A percentile compares a stretch with the other conserved stretches of the same genome.
phyloP scores from a whole-genome alignment of 768 basidiomycete genomes.

The Tricholoma flavovirens region DNA sequence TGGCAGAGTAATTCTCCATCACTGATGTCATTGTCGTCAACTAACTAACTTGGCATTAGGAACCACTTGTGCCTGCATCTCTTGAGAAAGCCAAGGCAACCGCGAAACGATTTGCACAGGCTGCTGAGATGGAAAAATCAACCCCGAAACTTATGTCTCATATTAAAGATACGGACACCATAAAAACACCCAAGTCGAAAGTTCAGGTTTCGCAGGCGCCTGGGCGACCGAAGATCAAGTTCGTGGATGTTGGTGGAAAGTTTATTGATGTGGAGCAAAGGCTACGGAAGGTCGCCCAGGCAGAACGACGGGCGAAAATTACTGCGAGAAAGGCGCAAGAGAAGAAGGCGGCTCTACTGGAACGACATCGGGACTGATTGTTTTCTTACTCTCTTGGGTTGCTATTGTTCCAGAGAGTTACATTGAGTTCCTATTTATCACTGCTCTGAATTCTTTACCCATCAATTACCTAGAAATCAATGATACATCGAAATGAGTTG shows the following conservation, averaged over 20 bases:
- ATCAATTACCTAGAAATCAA: no score
- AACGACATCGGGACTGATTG: background rate
- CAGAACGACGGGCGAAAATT: constrained; percentile 39
- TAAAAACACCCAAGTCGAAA: constrained; percentile 30
- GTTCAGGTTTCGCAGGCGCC: constrained; percentile 32
- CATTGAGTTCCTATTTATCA: background rate
- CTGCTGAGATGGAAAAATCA: constrained; percentile 31
- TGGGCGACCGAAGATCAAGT: constrained; percentile 54
- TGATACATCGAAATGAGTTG: background rate
- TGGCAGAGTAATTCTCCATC: constrained; percentile 42
- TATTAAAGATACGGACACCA: constrained; percentile 29
- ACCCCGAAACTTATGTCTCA: constrained; percentile 34
- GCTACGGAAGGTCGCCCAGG: constrained; percentile 41
- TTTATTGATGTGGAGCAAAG: constrained; percentile 58
- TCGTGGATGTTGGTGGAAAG: constrained; percentile 69
- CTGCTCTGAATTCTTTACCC: background rate
- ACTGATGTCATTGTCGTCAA: background rate
- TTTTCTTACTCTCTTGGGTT: background rate
- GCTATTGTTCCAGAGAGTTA: background rate
- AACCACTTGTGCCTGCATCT: constrained; percentile 53
- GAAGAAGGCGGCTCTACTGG: constrained; percentile 14
- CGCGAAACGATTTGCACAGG: constrained; percentile 30
- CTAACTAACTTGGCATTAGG: constrained; percentile 31
- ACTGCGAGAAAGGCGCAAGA: constrained; percentile 19
- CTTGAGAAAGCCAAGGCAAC: constrained; percentile 43